Evolutionary conservation across 441 rosid genomes (phyloP), one percentile per base, ranked within the genome.

Genomic region (Pelargonium cotyledonis): DNA sequence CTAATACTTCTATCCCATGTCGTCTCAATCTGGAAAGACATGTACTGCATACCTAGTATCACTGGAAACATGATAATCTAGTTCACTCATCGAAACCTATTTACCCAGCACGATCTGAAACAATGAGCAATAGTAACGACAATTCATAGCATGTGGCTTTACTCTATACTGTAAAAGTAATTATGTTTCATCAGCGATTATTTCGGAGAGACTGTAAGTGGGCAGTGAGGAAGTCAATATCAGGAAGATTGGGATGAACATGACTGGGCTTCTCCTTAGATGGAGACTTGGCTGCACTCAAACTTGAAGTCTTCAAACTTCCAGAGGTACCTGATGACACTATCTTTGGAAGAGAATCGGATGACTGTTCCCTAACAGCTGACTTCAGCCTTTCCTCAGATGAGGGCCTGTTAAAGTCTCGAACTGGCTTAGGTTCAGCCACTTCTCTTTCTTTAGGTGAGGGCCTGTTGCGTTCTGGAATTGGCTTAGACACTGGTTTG

Each of bases 281-380:
- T 15, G 18, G 60, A 53, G 60, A 53, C 60, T 15, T 8, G 19
- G 40, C 40, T 35, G 40, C 8, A 35, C 40, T 35, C 7, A 6
- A 35, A 35, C 40, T 35, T 35, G 18, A 53, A n/a, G 58, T 53
- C 58, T 14, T 53, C 1, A 6, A 7, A 53, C 58, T 15, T 53
- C 18, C 18, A 14, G 18, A 14, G 58, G 58, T 15, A 53, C 65
- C 72, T 58, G 84, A 38, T 66, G 79, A 44, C 53, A 2, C 76
- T 65, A 55, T 55, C 63, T 69, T 68, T 14, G 72, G 70, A 68
- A 60, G 65, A 44, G 72, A 72, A 49, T 29, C 63, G 21, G 81
- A 62, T 43, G 78, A 63, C 55, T 74, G 73, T 68, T 75, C 76
- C 65, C 15, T 72, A n/a, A 69, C 77, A 35, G 82, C 70, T 53